Evolutionary conservation across 257 asterid species (phyloP), one percentile per base, ranked within the genome.

Genomic region (Leptodermis oblonga): DNA sequence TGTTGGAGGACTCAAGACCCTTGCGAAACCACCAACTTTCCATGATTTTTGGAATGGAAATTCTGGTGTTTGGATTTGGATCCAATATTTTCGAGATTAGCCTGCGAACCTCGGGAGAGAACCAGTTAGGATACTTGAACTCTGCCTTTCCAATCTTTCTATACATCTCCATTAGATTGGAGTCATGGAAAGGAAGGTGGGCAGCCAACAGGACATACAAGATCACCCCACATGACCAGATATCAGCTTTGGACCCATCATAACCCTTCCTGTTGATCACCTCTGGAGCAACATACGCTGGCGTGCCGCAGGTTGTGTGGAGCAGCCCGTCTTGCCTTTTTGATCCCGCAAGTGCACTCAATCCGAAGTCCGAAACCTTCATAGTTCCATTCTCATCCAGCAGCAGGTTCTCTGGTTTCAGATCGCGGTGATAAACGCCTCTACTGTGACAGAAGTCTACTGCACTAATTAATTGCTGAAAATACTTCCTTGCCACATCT

Each of bases 221-320:
- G 77, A 88, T 82, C 75, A 92, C 95, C 55, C 96, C 95, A 70
- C 97, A 92, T 0, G 96, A 86, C 95, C 98, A 89, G 34, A 83
- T 82, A 79, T 92, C 96, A 1, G 96, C 80, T 73, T 85, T 92
- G 33, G 85, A 52, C 18, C 98, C 98, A 65, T 88, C 96, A 37
- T 92, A 87, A 10, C 97, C 97, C 76, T 78, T 85, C 69, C 87
- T 70, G 74, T 62, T 78, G 55, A 92, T 87, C 78, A 92, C 91
- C 73, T 92, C 98, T 0, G 95, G 96, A 37, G 98, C 89, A 73
- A 86, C 96, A 77, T 92, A 92, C 3, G 95, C 94, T 7, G 95
- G 94, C 9, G 97, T 91, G 15, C 45, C 97, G 54, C 93, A 89
- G 1, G 87, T 75, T 5, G 92, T 86, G 72, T 86, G 90, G 62